A percentile compares a stretch with the other conserved stretches of the same genome.
Evolutionary conservation across 208 protist genomes (phyloP).

Genomic region (Trypanosoma vivax): DNA sequence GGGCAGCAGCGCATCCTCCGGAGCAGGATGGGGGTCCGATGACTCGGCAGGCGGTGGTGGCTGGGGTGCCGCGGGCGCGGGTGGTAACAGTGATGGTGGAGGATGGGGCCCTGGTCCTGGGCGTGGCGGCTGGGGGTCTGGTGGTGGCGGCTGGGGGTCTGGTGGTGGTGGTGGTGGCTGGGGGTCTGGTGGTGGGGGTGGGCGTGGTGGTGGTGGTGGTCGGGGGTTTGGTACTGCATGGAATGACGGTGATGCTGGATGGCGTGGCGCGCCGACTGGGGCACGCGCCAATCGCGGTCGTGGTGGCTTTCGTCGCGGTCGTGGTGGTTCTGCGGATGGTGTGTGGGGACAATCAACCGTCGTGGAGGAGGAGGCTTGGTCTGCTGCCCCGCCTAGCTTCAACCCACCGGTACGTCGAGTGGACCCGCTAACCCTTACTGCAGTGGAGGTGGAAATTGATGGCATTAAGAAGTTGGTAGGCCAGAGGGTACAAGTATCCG

Average conservation of each 20-base stretch:
- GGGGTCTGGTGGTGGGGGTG: slow-evolving; percentile 1
- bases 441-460: slow-evolving; percentile 83
- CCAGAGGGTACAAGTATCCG: slow-evolving; percentile 75
- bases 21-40: slow-evolving; percentile 26
- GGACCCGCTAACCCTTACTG: slow-evolving; percentile 83
- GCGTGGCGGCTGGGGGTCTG: slow-evolving; percentile 18
- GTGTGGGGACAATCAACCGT: slow-evolving; percentile 63
- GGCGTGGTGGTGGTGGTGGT: slow-evolving; percentile 22
- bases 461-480: slow-evolving; percentile 87
- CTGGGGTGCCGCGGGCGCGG: slow-evolving; percentile 7
- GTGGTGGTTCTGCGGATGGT: slow-evolving; percentile 19
- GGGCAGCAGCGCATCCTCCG: slow-evolving; percentile 28
- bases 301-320: slow-evolving; percentile 20
- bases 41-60: slow-evolving; percentile 12
- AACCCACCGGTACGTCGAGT: slow-evolving; percentile 76
- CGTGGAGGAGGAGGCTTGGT: slow-evolving; percentile 75
- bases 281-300: slow-evolving; percentile 39
- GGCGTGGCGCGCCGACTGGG: slow-evolving; percentile 19
- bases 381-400: slow-evolving; percentile 74
- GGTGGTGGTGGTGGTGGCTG: slow-evolving; percentile 21
- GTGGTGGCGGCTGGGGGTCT: slow-evolving; percentile 14
- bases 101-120: slow-evolving; percentile 19
- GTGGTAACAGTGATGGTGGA: slow-evolving; percentile 14
- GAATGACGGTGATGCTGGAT: slow-evolving; percentile 19
- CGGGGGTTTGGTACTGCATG: slow-evolving; percentile 18